Evolutionary conservation across 345 rosid genomes (phyloP).

Genomic region (Excoecaria agallocha): DNA sequence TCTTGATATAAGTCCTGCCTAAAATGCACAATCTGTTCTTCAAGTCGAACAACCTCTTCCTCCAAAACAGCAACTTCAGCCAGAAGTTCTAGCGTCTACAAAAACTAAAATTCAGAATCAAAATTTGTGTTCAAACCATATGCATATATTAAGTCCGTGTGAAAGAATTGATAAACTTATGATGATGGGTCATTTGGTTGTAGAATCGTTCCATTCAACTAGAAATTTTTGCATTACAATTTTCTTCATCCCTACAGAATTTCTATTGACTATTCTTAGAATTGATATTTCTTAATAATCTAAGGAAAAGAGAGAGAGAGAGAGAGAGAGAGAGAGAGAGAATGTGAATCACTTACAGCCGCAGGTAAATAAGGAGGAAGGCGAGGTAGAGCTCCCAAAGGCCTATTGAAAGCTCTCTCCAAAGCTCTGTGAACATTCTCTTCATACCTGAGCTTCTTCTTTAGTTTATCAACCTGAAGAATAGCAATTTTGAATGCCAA

Average conservation of each 20-base stretch:
- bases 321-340: not conserved
- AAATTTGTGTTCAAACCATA: slow-evolving; percentile 12
- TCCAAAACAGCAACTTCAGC: slow-evolving; percentile 96
- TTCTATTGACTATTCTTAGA: not conserved
- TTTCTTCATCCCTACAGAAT: not conserved
- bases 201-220: not conserved
- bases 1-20: slow-evolving; percentile 75
- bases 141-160: not conserved
- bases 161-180: not conserved
- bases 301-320: not conserved
- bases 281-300: not conserved
- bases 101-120: slow-evolving; percentile 23
- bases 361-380: slow-evolving; percentile 88
- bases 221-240: no score
- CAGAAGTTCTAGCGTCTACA: slow-evolving; percentile 75
- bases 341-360: slow-evolving; percentile 49
- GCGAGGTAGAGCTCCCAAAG: slow-evolving; percentile 92
- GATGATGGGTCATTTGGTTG: not conserved
- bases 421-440: slow-evolving; percentile 84
- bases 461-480: slow-evolving; percentile 76
- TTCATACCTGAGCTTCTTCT: slow-evolving; percentile 74
- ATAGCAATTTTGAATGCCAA: slow-evolving; percentile 6
- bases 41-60: slow-evolving; percentile 83
- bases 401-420: slow-evolving; percentile 83
- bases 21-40: slow-evolving; percentile 69